Evolutionary conservation across 352 stramenopile species (phyloP), one percentile per base, ranked within the genome.

Genomic region (Pythium coloratum): DNA sequence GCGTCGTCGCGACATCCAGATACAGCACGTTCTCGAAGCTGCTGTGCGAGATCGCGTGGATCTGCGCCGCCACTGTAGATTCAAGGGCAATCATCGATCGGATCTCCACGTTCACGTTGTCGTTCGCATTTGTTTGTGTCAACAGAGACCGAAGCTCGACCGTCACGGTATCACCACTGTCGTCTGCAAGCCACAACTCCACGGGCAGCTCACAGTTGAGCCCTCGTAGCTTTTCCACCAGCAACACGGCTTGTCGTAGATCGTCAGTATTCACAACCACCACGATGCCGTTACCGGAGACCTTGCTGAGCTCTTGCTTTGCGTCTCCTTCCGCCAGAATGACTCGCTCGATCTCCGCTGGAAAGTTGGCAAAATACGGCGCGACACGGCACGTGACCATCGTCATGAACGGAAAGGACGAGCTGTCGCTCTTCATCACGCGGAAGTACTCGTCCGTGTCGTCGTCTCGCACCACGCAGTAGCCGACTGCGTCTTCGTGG

Each of bases 21-120:
- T 69, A 71, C 24, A 76, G 56, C 33, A 70, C 55, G 6, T 67
- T 66, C 32, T 59, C 42, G 24, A 77, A 72, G n/a, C 20, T 5
- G 20, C 55, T 71, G 55, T 75, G 18, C 33, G 58, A 56, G 24
- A 75, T 62, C 24, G 59, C 66, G 32, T 67, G 55, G 33, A 71
- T 33, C 13, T 59, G 70, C 30, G 55, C 54, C 28, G 13, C 40
- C 12, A 49, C 40, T 5, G 40, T 3, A 12, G 40, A 49, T 8
- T 3, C 14, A 3, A 12, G 13, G 3, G 34, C 24, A 14, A 33
- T 51, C 24, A 32, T 47, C 55, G 28, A 42, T 3, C 13, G 24
- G 24, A 34, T 42, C 9, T 42, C 12, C 2, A 40, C 51, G 12
- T 33, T 18, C 24, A 60, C 18, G 28, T 8, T 6, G 32, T 57